Base-by-base conservation (phyloP, 805 yeast genomes). In the Kluyveromyces nonfermentans region DNA sequence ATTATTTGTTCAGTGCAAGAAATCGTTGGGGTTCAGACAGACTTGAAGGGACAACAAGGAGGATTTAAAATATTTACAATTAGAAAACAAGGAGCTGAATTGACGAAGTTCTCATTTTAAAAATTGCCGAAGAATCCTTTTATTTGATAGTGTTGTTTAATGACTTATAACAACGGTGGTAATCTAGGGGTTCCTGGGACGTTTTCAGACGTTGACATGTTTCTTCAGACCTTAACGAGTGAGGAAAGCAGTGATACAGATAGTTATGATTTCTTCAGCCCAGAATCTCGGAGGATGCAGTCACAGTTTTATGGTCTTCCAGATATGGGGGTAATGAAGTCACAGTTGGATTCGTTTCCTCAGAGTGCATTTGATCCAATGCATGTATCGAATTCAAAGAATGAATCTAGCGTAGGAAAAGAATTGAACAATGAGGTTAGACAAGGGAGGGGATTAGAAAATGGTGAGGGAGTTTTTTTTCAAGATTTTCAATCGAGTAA, bases 201-300 rank as follows among this genome's bases (percentile, higher is more conserved):
- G 2, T 38, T 38, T 18, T 38, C 41, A 4, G 41, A 38, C 28
- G 41, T 38, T 16, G 49, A 46, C n/a, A 37, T 43, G 38, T 46
- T 46, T 35, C 33, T 46, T 42, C 46, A 45, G 16, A 40, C 49
- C 17, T 35, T 46, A 30, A 45, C 41, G 10, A 40, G 46, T 19
- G 46, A 44, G 25, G 49, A 43, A 7, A 41, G 46, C 37, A 43
- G 49, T 31, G 46, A 43, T 22, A 33, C 22, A 10, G 41, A 38
- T 22, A 38, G 41, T 16, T 38, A 38, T 19, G 41, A 38, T 22
- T 38, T 30, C 33, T 38, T 38, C 22, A 28, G 34, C 9, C 41
- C 41, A 5, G 41, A 38, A 10, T 38, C 34, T 32, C 41, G 28
- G 20, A 21, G 16, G 31, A 10, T 25, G 22, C 41, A 34, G 15